Evolutionary conservation across 345 rosid genomes (phyloP), one percentile per base, ranked within the genome.

Genomic region (Populus davidiana): DNA sequence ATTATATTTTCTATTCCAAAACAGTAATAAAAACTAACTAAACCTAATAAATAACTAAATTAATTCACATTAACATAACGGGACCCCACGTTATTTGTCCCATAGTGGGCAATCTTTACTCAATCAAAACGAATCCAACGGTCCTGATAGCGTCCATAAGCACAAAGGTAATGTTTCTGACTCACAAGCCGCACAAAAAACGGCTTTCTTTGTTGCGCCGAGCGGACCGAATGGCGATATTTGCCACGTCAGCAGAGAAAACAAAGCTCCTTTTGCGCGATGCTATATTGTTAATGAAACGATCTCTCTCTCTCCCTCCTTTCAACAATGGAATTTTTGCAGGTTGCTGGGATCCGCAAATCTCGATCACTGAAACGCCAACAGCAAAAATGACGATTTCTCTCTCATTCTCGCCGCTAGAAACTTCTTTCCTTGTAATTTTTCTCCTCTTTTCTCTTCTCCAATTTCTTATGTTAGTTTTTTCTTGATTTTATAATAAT

Each of bases 261-360:
- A 73, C 64, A 71, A 84, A 81, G 86, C 89, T 86, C 83, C 79
- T 72, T 73, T 86, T 87, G 83, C 87, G 87, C 85, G 47, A 31
- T 54, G 38, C 6, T 72, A 35, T 77, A 75, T 76, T 73, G 49
- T 67, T 29, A 69, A 49, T 36, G 75, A 49, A 73, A 77, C 66
- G 38, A 66, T 9, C 62, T 54, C 31, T 69, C 75, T 71, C 62
- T 49, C 66, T 25, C 44, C 17, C 50, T 56, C 64, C 67, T 38
- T 77, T 78, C 80, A 82, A 70, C 78, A 59, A 83, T 84, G 90
- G 90, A 80, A 82, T 82, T 81, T 86, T 80, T 77, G 71, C 84
- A 76, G 76, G 77, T 33, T 83, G 78, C 84, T 82, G 91, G 90
- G 89, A 91, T 89, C 90, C 81, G 88, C 83, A 78, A 78, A 79